Evolutionary conservation across 805 yeast species (phyloP).

Genomic region (Barnettozyma sucrosica): DNA sequence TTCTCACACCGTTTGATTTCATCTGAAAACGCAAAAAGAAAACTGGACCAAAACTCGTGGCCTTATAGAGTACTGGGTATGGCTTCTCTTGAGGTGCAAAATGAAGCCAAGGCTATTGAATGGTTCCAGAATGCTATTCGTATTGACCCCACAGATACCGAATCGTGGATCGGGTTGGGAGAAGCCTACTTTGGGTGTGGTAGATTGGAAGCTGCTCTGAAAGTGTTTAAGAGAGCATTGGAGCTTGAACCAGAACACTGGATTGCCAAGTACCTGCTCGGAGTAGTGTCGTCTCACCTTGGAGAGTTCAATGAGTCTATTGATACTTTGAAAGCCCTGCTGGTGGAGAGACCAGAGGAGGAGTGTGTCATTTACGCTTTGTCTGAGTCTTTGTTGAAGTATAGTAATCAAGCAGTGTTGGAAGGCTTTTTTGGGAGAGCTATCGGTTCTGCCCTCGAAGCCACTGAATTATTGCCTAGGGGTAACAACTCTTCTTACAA

Average conservation of each 20-base stretch:
- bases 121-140: constrained; percentile 85
- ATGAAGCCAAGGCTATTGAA: constrained; percentile 75
- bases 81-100: constrained; percentile 61
- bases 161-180: constrained; percentile 96
- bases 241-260: constrained; percentile 48
- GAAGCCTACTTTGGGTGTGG: constrained; percentile 88
- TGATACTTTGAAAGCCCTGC: constrained; percentile 37
- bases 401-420: constrained; percentile 44
- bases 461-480: constrained; percentile 37
- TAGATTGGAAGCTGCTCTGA: constrained; percentile 76
- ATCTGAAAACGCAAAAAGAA: constrained; percentile 53
- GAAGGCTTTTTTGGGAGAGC: constrained; percentile 71
- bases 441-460: constrained; percentile 38
- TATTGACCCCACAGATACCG: constrained; percentile 55
- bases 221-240: constrained; percentile 68
- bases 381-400: constrained; percentile 50
- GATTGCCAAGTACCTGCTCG: constrained; percentile 63
- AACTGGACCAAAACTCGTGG: constrained; percentile 56
- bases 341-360: constrained; percentile 41
- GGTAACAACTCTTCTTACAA: constrained; percentile 41
- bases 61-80: constrained; percentile 86
- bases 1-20: constrained; percentile 61
- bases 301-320: constrained; percentile 65
- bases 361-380: constrained; percentile 45
- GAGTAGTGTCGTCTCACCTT: constrained; percentile 55